phyloP scores from a whole-genome alignment of 2,329 filamentous ascomycete genomes.

The Claviceps digitariae region DNA sequence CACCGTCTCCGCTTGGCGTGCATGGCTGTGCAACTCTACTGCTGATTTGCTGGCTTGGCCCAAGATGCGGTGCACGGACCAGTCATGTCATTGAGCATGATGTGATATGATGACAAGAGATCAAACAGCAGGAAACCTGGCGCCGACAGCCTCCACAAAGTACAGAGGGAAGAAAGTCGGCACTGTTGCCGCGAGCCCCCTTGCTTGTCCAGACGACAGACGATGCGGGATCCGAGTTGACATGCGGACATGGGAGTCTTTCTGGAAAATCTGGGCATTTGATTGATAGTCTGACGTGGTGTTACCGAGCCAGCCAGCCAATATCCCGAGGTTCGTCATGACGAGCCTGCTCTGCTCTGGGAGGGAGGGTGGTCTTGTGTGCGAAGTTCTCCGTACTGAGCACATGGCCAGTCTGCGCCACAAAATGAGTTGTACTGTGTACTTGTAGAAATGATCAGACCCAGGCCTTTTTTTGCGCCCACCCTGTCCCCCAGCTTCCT shows the following conservation, averaged over 20 bases:
- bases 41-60: slow-evolving; percentile 17
- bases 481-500: too few relatives aligned
- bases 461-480: background rate
- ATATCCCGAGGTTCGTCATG: background rate
- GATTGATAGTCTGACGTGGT: background rate
- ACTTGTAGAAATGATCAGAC: background rate
- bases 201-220: too few relatives aligned
- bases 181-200: background rate
- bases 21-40: slow-evolving; percentile 12
- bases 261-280: background rate
- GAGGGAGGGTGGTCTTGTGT: background rate
- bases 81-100: background rate
- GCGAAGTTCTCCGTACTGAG: background rate
- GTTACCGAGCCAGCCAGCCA: background rate
- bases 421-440: background rate
- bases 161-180: background rate
- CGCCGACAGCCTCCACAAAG: background rate
- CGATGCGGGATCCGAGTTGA: background rate
- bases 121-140: background rate
- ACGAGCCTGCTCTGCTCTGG: too few relatives aligned
- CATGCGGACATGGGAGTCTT: background rate
- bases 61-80: slow-evolving; percentile 17
- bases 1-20: slow-evolving; percentile 5
- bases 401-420: background rate
- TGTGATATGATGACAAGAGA: background rate